Evolutionary conservation across 768 basidiomycete species (phyloP), one percentile per base, ranked within the genome.

Genomic region (Phanerochaete carnosa): DNA sequence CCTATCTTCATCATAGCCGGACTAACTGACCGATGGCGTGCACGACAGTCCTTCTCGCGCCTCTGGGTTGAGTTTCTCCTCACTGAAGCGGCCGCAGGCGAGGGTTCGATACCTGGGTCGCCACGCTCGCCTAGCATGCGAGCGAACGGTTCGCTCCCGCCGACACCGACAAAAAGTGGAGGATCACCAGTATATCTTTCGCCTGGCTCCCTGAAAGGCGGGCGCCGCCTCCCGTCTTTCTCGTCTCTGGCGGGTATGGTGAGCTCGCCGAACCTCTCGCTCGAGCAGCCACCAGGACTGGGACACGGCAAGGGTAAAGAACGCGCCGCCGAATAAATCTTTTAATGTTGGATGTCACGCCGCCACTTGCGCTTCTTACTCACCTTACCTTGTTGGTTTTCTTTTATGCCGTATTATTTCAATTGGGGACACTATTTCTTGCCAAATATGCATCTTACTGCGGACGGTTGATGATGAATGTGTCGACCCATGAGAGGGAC

Each of bases 11-110:
- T 23, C n/a, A 3, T 39, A 19, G 13, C 29, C 4, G 19, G 16
- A 25, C 4, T 19, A 30, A 2, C 55, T 45, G 29, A 43, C 52
- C 30, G n/a, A n/a, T n/a, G n/a, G n/a, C n/a, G 26, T 15, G 39
- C 45, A 55, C 30, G 19, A 13, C 65, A 98, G 95, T 96, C 94
- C 0, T 99, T 99, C 77, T 95, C 94, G 39, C 91, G 95, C 50
- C 83, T 98, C 12, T 99, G 95, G 89, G 96, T 99, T 50, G 97
- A 99, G 73, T 99, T 96, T 71, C 82, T 99, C 3, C 87, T 99
- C 63, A 96, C 94, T 25, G 96, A 99, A 77, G 89, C 95, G 0
- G 79, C 83, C 45, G 76, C 77, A 65, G 85, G 76, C 22, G 74
- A 74, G 65, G 55, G 62, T 23, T 59, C 64, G n/a, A 28, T 37